Evolutionary conservation across 2,329 filamentous ascomycete species (phyloP).

Genomic region (Helotiales sp.): DNA sequence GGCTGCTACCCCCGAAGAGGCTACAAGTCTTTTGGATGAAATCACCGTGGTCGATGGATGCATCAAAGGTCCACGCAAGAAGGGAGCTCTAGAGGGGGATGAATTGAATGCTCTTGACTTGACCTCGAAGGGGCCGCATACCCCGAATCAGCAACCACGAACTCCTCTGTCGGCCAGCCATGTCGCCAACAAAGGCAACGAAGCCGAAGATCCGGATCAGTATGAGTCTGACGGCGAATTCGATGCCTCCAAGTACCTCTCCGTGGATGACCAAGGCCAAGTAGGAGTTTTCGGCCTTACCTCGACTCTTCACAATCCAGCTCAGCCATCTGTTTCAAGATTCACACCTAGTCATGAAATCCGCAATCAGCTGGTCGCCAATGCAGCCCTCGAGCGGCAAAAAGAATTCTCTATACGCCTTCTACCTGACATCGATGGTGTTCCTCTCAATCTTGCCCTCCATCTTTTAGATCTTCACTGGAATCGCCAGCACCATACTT

Average conservation of each 20-base stretch:
- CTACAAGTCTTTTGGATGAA: not conserved
- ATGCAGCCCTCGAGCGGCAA: not conserved
- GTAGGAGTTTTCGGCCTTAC: not conserved
- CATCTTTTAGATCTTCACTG: conserved; percentile 42
- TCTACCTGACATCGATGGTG: conserved; percentile 20
- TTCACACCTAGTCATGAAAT: not conserved
- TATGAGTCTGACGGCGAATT: not conserved
- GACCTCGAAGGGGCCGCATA: not conserved
- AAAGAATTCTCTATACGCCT: not conserved
- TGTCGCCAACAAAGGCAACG: not conserved
- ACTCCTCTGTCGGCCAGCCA: not conserved
- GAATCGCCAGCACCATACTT: conserved; percentile 40
- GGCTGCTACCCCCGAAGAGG: not conserved
- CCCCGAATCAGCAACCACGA: not conserved
- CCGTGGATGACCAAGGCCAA: not conserved
- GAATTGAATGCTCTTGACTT: not conserved
- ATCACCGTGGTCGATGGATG: not conserved
- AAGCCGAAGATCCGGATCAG: not conserved
- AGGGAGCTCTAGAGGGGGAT: not conserved
- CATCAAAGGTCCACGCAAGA: not conserved
- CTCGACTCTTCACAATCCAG: not conserved
- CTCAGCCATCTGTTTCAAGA: not conserved
- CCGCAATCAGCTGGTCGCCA: not conserved
- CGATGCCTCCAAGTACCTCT: not conserved
- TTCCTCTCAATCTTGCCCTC: conserved; percentile 37